Conservation (phyloP, 2,329 filamentous ascomycete genomes). For the Karstenula rhodostoma region DNA sequence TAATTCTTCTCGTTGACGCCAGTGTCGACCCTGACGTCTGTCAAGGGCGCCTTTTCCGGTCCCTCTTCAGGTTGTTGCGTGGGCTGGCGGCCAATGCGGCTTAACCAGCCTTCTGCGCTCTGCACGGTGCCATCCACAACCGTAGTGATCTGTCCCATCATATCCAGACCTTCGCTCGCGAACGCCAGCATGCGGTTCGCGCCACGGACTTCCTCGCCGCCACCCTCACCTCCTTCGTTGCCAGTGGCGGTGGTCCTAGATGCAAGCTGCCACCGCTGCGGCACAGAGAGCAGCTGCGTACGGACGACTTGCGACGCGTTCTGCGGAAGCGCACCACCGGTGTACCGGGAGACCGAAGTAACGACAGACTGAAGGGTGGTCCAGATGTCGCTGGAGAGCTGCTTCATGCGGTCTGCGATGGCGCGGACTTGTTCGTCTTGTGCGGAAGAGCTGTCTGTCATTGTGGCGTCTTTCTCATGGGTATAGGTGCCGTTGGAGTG, state of each 20-base stretch:
- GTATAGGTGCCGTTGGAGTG: conserved; percentile 26
- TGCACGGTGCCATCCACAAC: conserved; percentile 89
- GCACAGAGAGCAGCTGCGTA: conserved; percentile 82
- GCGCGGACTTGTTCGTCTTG: conserved; percentile 58
- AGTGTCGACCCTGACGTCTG: conserved; percentile 5
- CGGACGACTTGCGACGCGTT: conserved; percentile 86
- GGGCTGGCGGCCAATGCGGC: conserved; percentile 66
- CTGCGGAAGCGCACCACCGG: conserved; percentile 88
- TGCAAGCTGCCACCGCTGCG: conserved; percentile 80
- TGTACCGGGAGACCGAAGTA: conserved; percentile 85
- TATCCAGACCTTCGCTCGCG: conserved; percentile 89
- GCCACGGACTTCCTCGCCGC: conserved; percentile 56
- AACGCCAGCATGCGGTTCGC: conserved; percentile 84
- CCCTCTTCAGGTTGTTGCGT: conserved; percentile 3
- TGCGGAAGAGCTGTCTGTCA: conserved; percentile 16
- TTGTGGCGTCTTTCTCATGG: conserved; percentile 29
- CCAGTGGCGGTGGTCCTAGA: conserved; percentile 56
- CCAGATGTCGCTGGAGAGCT: conserved; percentile 61
- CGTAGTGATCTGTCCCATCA: conserved; percentile 89
- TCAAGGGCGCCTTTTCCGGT: conserved; percentile 27
- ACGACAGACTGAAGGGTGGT: conserved; percentile 76
- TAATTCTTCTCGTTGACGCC: conserved; percentile 11
- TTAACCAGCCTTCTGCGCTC: conserved; percentile 91
- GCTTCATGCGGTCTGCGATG: conserved; percentile 80
- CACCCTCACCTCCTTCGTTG: conserved; percentile 21